A percentile compares a stretch with the other conserved stretches of the same genome.
These are phyloP conservation scores for Cyberlindnera nakhonratchasimensis DNA, from an alignment of 805 yeast genomes.

Conservation along the genomic window DNA sequence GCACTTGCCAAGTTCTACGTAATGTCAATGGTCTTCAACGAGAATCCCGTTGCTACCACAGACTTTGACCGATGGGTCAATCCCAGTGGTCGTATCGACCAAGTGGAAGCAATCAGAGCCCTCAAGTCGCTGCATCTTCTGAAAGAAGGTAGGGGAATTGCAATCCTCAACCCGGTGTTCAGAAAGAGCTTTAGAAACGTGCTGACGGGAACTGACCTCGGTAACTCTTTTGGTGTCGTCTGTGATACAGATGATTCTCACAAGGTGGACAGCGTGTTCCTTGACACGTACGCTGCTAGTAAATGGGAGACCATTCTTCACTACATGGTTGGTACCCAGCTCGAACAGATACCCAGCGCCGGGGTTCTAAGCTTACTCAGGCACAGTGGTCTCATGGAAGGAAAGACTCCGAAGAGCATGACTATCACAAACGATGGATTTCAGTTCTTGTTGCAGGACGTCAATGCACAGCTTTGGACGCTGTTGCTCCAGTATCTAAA, in stretches of 20 bases:
- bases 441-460: constrained; percentile 89
- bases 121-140: constrained; percentile 74
- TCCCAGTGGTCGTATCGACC: constrained; percentile 45
- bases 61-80: constrained; percentile 78
- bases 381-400: constrained; percentile 87
- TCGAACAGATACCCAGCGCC: constrained; percentile 64
- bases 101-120: constrained; percentile 75
- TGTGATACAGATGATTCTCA: constrained; percentile 53
- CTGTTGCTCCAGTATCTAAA: constrained; percentile 80
- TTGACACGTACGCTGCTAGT: constrained; percentile 75
- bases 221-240: constrained; percentile 75
- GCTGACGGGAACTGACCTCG: constrained; percentile 69
- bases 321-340: constrained; percentile 94
- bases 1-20: constrained; percentile 85
- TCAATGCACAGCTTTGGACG: constrained; percentile 94
- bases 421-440: constrained; percentile 88
- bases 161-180: constrained; percentile 67
- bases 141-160: constrained; percentile 48
- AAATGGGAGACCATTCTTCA: constrained; percentile 96
- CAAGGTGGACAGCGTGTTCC: constrained; percentile 56
- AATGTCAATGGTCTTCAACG: constrained; percentile 82
- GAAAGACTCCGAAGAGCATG: constrained; percentile 40
- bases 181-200: constrained; percentile 75
- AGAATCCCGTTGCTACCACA: constrained; percentile 61
- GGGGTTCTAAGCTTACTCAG: constrained; percentile 75